phyloP scores from a whole-genome alignment of 192 early-diverging fungal genomes.

The Kappamyces sp. region DNA sequence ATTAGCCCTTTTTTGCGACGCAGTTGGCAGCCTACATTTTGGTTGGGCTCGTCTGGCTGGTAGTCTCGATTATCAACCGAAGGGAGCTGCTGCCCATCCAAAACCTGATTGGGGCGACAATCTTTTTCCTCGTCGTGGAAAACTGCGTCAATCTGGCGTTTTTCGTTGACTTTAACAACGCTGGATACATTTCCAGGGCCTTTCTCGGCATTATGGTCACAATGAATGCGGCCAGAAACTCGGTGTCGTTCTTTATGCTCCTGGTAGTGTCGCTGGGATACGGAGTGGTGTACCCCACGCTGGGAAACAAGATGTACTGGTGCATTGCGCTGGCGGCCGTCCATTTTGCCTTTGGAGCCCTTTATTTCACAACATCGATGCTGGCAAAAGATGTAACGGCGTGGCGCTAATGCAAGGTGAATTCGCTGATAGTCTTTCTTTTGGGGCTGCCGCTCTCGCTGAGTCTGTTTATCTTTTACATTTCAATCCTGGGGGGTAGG shows the following conservation, averaged over 20 bases:
- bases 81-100: constrained; percentile 87
- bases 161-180: constrained; percentile 29
- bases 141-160: constrained; percentile 86
- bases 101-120: constrained; percentile 79
- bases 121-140: constrained; percentile 80
- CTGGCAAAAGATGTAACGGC: constrained; percentile 61
- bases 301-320: constrained; percentile 85
- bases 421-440: constrained; percentile 64
- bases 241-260: constrained; percentile 93
- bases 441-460: constrained; percentile 82
- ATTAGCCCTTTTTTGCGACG: constrained; percentile 74
- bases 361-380: constrained; percentile 80
- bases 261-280: constrained; percentile 93
- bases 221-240: constrained; percentile 84
- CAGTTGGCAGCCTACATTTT: constrained; percentile 67
- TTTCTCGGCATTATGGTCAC: constrained; percentile 71
- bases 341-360: constrained; percentile 83
- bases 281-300: constrained; percentile 88
- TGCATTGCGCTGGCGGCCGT: constrained; percentile 68
- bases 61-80: constrained; percentile 74
- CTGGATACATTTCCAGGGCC: constrained; percentile 63
- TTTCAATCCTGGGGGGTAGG: constrained; percentile 79
- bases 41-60: constrained; percentile 73
- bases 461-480: constrained; percentile 89
- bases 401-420: too few species aligned